Base-by-base conservation (phyloP, 768 basidiomycete genomes). In the Hygrophorus pudorinus region DNA sequence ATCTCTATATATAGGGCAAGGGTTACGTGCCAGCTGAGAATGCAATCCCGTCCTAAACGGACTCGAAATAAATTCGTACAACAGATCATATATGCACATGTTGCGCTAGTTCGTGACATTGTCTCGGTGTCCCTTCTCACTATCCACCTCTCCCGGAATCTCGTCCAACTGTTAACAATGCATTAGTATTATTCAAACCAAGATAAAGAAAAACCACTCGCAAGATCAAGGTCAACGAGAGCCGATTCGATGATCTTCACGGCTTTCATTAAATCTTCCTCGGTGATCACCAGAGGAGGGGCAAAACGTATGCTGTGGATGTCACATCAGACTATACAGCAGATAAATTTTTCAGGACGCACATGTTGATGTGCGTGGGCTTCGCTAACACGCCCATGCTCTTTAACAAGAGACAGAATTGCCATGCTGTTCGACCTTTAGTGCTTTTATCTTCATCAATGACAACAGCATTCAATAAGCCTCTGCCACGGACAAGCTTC, bases 281-380 rank as follows among this genome's bases (percentile, higher is more conserved):
- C 90, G n/a, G 78, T 71, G 47, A 99, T 99, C 49, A 98, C 89
- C 44, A 99, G 65, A 2, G 94, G 94, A 2, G 94, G 94, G 2
- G 96, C 90, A 59, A 99, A 94, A 27, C 94, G 91, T 53, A 99
- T 86, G 42, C 92, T 97, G 54, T 2, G 51, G 33, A 13, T 18
- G 38, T n/a, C 5, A 33, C 42, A 39, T 29, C 35, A 32, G 44
- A 34, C 30, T 33, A 17, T 35, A 3, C 44, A 45, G 16, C 3
- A 33, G 24, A n/a, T n/a, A n/a, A 20, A 11, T 33, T 13, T 17
- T 20, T 44, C 13, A 32, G 2, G 13, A 71, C 89, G 54, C 54
- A 93, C 90, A 88, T 90, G 63, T 94, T 94, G 20, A 81, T 76
- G 56, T 96, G 92, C 0, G 94, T 97, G 10, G 96, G 93, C 71